These are phyloP conservation scores for Gleditsia sinensis DNA, from an alignment of 306 rosid genomes.

Conservation along the genomic window DNA sequence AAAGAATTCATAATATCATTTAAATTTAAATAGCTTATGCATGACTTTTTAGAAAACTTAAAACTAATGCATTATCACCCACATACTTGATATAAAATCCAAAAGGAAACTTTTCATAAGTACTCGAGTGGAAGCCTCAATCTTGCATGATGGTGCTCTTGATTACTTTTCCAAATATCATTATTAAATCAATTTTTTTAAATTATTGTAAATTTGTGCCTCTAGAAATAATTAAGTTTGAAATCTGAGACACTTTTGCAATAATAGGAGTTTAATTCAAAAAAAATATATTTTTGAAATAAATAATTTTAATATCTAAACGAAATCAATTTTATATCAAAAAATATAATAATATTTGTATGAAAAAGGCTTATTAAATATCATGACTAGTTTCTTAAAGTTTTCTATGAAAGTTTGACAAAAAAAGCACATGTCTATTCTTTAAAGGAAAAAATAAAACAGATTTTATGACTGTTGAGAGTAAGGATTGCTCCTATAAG, in stretches of 20 bases:
- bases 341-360: no score
- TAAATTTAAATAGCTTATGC: neutral
- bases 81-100: neutral
- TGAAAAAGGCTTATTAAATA: no score
- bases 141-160: conserved; percentile 17
- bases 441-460: neutral
- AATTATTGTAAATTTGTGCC: no score
- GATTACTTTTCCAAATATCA: conserved; percentile 4
- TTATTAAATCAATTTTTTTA: no score
- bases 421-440: neutral
- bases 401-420: neutral
- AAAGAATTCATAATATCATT: neutral
- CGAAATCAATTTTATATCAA: no score
- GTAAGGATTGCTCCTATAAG: neutral
- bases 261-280: no score
- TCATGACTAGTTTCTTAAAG: conserved; percentile 12
- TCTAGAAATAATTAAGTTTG: no score
- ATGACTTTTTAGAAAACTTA: neutral
- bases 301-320: no score
- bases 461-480: neutral
- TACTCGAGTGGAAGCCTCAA: neutral
- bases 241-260: no score
- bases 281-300: neutral
- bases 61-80: neutral
- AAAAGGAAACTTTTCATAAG: neutral